Conservation (phyloP, 2,329 filamentous ascomycete species). For the Stachybotrys chartarum region DNA sequence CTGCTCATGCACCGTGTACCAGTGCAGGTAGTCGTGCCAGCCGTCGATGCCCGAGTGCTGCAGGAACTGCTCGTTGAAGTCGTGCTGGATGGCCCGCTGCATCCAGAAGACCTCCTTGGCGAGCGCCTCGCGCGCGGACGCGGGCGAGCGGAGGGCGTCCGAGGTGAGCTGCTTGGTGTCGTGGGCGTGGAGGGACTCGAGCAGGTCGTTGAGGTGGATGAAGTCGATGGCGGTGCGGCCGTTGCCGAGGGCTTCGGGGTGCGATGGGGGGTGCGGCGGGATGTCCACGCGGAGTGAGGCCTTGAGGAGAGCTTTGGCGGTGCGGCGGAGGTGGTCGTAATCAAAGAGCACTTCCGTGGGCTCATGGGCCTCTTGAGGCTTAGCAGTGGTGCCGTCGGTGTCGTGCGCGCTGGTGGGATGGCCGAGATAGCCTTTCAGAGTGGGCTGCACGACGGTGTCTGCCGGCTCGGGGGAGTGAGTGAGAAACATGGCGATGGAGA, state of each 20-base stretch:
- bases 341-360: too few relatives aligned
- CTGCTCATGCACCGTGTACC: background rate
- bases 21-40: background rate
- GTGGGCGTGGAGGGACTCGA: background rate
- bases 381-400: too few relatives aligned
- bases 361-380: too few relatives aligned
- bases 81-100: background rate
- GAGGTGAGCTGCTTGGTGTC: background rate
- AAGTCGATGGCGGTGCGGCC: background rate
- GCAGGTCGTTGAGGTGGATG: background rate
- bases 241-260: background rate
- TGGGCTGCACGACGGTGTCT: too few relatives aligned
- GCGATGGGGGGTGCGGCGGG: too few relatives aligned
- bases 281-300: too few relatives aligned
- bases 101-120: background rate
- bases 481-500: too few relatives aligned
- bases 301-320: too few relatives aligned
- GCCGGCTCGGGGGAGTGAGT: too few relatives aligned
- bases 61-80: background rate
- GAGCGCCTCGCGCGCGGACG: background rate
- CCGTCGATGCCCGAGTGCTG: background rate
- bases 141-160: background rate
- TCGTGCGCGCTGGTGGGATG: too few relatives aligned
- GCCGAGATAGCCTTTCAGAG: too few relatives aligned
- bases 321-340: too few relatives aligned